Conservation (phyloP, 257 asterid species). For the Gynochthodes officinalis region DNA sequence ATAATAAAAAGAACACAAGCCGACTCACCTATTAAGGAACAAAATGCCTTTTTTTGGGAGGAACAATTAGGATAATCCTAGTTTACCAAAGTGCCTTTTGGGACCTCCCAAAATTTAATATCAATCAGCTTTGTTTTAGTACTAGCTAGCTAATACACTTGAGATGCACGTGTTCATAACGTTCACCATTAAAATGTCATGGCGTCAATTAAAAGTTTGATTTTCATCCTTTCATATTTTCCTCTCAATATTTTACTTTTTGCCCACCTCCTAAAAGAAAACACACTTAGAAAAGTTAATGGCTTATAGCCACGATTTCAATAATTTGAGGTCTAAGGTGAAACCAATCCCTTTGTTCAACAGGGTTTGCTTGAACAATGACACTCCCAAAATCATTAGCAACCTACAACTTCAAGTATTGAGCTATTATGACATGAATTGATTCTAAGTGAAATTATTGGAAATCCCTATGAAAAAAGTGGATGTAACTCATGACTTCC, state of each 20-base stretch:
- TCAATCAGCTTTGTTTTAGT: background rate
- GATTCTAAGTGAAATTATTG: background rate
- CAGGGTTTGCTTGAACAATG: background rate
- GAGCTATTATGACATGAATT: background rate
- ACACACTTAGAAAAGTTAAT: too few species aligned
- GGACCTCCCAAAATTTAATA: constrained; percentile 2
- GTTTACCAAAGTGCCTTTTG: constrained; percentile 12
- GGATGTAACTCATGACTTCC: constrained; percentile 9
- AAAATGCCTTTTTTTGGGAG: constrained; percentile 9
- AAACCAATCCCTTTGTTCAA: too few species aligned
- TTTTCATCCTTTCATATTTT: too few species aligned
- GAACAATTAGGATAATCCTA: constrained; percentile 14
- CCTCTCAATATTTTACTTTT: too few species aligned
- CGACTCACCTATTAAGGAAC: constrained; percentile 6
- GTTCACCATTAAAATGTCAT: too few species aligned
- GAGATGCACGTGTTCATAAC: background rate
- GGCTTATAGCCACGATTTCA: too few species aligned
- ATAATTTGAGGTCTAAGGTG: too few species aligned
- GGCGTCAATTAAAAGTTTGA: too few species aligned
- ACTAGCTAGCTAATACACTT: background rate
- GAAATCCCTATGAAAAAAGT: background rate
- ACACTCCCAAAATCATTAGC: too few species aligned
- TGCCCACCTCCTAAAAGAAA: too few species aligned
- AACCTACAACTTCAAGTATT: background rate
- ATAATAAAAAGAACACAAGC: constrained; percentile 3